A percentile compares a stretch with the other conserved stretches of the same genome.
Evolutionary conservation across 192 early-diverging fungal genomes (phyloP).

Genomic region (Coemansia sp.): DNA sequence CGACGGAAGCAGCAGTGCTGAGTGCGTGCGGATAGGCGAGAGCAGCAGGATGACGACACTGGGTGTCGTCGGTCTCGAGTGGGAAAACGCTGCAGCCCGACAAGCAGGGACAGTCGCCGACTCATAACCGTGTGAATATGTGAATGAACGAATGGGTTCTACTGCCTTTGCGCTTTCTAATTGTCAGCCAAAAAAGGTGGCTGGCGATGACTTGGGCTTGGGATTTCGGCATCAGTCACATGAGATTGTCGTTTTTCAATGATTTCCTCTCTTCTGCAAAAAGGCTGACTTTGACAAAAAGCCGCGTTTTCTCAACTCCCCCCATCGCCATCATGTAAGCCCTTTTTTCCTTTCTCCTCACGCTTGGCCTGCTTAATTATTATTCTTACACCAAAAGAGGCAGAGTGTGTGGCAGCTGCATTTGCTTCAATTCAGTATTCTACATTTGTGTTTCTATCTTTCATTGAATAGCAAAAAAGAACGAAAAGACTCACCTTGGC

Average conservation of each 20-base stretch:
- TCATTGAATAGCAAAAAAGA: not conserved
- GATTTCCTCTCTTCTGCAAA: too few species aligned
- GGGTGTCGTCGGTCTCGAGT: not conserved
- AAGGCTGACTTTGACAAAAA: not conserved
- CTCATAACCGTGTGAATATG: not conserved
- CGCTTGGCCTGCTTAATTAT: not conserved
- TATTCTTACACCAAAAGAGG: not conserved
- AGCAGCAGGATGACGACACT: not conserved
- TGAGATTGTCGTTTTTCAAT: too few species aligned
- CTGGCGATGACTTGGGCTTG: too few species aligned
- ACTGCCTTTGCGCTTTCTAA: too few species aligned
- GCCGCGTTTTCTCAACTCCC: not conserved
- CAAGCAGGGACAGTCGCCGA: not conserved
- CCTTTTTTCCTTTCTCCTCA: not conserved
- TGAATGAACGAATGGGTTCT: not conserved
- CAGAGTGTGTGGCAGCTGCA: not conserved
- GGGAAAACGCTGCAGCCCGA: not conserved
- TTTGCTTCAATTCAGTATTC: not conserved
- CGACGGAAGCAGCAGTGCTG: not conserved
- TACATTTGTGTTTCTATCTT: not conserved
- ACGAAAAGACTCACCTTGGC: not conserved
- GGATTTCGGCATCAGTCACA: too few species aligned
- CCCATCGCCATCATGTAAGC: not conserved
- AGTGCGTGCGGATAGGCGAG: slow-evolving; percentile 4
- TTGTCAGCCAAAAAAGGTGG: too few species aligned